Conservation (phyloP, 108 stramenopile genomes). For the Aurantiochytrium sp. region DNA sequence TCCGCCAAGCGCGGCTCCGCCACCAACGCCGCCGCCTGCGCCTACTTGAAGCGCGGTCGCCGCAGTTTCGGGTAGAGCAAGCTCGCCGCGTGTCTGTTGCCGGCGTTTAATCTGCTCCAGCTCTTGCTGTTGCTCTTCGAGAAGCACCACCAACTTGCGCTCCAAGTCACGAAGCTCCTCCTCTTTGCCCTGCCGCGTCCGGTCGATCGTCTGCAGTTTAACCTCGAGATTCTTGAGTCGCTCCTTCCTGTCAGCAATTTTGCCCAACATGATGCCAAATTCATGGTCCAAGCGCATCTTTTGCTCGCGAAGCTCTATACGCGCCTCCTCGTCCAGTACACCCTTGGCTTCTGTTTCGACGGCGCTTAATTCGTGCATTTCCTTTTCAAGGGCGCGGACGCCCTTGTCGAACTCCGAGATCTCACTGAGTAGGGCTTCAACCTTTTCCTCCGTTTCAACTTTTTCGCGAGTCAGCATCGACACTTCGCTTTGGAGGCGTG, state of each 20-base stretch:
- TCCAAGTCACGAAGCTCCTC: conserved; percentile 68
- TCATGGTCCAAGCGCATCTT: conserved; percentile 72
- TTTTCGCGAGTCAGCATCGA: conserved; percentile 71
- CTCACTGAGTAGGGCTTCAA: conserved; percentile 57
- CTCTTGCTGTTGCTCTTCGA: conserved; percentile 76
- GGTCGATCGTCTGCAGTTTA: conserved; percentile 56
- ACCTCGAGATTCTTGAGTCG: conserved; percentile 56
- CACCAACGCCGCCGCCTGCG: neutral
- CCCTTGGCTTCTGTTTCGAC: conserved; percentile 61
- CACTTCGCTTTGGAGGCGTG: conserved; percentile 70
- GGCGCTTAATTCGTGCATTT: conserved; percentile 67
- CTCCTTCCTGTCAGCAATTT: conserved; percentile 70
- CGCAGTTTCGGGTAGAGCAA: conserved; percentile 28
- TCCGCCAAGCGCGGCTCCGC: too few species aligned
- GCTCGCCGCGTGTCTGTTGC: conserved; percentile 54
- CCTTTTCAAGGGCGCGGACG: conserved; percentile 61
- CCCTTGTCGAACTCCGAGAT: conserved; percentile 68
- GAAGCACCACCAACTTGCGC: conserved; percentile 71
- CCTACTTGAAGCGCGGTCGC: neutral
- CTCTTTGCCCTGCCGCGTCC: conserved; percentile 61
- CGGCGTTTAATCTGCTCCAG: conserved; percentile 60
- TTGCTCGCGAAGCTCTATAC: conserved; percentile 59
- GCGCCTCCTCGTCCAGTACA: conserved; percentile 46
- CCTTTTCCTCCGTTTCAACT: conserved; percentile 61
- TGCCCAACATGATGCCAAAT: conserved; percentile 66